phyloP scores from a whole-genome alignment of 768 basidiomycete species.

The Phallus indusiatus region DNA sequence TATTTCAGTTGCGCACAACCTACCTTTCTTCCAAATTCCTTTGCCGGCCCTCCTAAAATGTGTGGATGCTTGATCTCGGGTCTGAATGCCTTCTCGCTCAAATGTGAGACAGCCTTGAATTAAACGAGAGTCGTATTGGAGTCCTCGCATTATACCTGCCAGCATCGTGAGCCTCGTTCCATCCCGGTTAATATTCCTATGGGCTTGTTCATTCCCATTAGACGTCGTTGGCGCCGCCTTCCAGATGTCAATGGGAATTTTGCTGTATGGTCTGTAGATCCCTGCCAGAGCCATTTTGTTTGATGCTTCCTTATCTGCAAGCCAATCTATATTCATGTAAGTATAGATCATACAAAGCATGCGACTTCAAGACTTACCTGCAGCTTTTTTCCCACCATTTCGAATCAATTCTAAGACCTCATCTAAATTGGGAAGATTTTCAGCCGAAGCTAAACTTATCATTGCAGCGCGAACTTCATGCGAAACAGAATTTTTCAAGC shows the following conservation, averaged over 20 bases:
- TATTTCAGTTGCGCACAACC: not conserved
- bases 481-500: slow-evolving; percentile 9
- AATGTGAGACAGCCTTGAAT: not conserved
- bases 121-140: not conserved
- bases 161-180: slow-evolving; percentile 18
- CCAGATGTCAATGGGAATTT: slow-evolving; percentile 22
- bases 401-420: slow-evolving; percentile 13
- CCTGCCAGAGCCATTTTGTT: slow-evolving; percentile 17
- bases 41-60: not conserved
- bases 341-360: not conserved
- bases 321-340: slow-evolving; percentile 18
- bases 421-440: slow-evolving; percentile 14
- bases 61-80: not conserved
- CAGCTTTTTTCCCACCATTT: slow-evolving; percentile 16
- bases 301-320: slow-evolving; percentile 17
- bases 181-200: slow-evolving; percentile 19
- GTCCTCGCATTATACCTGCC: slow-evolving; percentile 18
- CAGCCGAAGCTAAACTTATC: slow-evolving; percentile 19
- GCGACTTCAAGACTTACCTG: slow-evolving; percentile 10
- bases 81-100: not conserved
- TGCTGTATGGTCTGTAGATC: slow-evolving; percentile 19
- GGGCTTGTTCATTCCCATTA: slow-evolving; percentile 20
- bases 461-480: slow-evolving; percentile 13
- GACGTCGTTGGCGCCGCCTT: slow-evolving; percentile 17
- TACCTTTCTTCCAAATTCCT: not conserved